These are phyloP conservation scores for Mycogone perniciosa DNA, from an alignment of 2,329 filamentous ascomycete species.

Conservation along the genomic window DNA sequence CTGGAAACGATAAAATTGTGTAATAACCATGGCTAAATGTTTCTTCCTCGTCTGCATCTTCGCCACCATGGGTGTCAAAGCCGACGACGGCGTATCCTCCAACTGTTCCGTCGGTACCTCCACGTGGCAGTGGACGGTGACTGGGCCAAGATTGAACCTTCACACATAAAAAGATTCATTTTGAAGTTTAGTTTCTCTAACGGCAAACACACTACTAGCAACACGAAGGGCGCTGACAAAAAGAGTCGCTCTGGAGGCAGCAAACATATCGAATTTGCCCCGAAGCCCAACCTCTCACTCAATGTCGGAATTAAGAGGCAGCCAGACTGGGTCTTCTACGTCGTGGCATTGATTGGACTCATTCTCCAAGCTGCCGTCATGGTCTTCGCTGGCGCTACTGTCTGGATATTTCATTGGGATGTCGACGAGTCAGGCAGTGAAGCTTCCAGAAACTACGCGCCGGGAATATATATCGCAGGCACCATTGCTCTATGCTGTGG, in stretches of 20 bases:
- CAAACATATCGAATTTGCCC: background rate
- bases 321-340: conserved; percentile 7
- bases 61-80: no score
- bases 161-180: background rate
- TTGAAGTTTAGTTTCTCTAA: background rate
- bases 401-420: conserved; percentile 13
- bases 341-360: conserved; percentile 11
- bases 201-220: no score
- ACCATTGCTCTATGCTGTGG: conserved; percentile 15
- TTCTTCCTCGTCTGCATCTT: no score
- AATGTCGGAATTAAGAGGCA: conserved; percentile 14
- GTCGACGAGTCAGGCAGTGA: conserved; percentile 1
- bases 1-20: no score
- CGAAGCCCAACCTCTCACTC: conserved; percentile 14
- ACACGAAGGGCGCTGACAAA: background rate
- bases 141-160: background rate
- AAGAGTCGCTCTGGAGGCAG: background rate
- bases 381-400: conserved; percentile 14
- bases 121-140: background rate
- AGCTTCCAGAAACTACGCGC: conserved; percentile 12
- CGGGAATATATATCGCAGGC: conserved; percentile 17
- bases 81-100: no score
- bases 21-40: no score
- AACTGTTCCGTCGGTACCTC: background rate
- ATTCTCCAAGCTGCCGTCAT: conserved; percentile 15